These are phyloP conservation scores for Fusarium napiforme DNA, from an alignment of 2,329 filamentous ascomycete species.

Conservation along the genomic window DNA sequence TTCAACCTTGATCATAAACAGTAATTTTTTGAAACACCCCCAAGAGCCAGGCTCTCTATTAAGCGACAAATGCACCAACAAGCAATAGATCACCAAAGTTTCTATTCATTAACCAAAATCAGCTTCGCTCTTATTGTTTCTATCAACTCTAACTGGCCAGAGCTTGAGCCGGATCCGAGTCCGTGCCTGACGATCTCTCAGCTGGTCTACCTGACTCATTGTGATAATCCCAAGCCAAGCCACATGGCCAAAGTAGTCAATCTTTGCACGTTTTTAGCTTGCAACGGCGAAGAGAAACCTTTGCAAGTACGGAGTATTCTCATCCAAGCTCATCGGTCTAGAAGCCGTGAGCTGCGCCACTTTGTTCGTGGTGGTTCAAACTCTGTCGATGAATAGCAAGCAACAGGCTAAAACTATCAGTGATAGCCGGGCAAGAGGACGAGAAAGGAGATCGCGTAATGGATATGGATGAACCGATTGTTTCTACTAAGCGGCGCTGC, in stretches of 20 bases:
- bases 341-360: background rate
- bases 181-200: conserved; percentile 44
- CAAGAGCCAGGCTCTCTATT: background rate
- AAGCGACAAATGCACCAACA: conserved; percentile 5
- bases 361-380: background rate
- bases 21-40: background rate
- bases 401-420: conserved; percentile 10
- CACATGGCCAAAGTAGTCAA: conserved; percentile 3
- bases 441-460: conserved; percentile 38
- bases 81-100: conserved; percentile 13
- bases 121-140: conserved; percentile 18
- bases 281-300: conserved; percentile 12
- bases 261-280: conserved; percentile 8
- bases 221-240: conserved; percentile 7
- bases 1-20: background rate
- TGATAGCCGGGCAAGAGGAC: conserved; percentile 20
- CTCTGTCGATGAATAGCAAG: background rate
- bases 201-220: conserved; percentile 39
- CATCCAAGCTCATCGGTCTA: conserved; percentile 7
- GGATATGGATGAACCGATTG: conserved; percentile 5
- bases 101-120: conserved; percentile 29
- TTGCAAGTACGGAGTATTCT: background rate
- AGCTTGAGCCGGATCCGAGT: conserved; percentile 28
- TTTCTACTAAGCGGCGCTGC: conserved; percentile 7
- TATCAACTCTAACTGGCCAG: conserved; percentile 15